phyloP scores from a whole-genome alignment of 2,329 filamentous ascomycete genomes.

The Hypoxylon sp. region DNA sequence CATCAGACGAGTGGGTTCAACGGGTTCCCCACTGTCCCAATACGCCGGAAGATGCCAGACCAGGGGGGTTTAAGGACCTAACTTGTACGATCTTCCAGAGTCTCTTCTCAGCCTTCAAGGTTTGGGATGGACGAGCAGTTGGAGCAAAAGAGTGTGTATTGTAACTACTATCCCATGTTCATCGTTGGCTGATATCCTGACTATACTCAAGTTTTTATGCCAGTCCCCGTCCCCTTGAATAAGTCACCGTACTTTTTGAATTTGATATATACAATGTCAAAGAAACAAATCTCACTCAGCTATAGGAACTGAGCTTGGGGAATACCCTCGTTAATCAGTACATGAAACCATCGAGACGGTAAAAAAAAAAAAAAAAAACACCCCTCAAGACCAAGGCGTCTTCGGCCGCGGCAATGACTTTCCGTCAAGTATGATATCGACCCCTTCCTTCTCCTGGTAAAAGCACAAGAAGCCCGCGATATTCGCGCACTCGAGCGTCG shows the following conservation, averaged over 20 bases:
- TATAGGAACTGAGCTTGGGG: background rate
- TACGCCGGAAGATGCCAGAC: constrained; percentile 5
- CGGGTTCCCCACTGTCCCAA: constrained; percentile 20
- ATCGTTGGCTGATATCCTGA: background rate
- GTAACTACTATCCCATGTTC: background rate
- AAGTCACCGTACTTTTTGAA: background rate
- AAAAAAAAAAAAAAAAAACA: too few relatives aligned
- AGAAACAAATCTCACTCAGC: background rate
- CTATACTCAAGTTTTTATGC: background rate
- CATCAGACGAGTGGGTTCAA: constrained; percentile 25
- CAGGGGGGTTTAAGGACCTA: background rate
- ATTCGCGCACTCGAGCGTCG: constrained; percentile 68
- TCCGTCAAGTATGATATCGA: constrained; percentile 73
- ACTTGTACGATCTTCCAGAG: background rate
- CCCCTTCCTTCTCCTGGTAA: constrained; percentile 73
- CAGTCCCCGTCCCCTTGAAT: background rate
- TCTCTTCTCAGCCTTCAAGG: background rate
- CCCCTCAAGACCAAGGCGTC: constrained; percentile 45
- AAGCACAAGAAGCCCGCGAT: constrained; percentile 73
- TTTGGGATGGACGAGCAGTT: background rate
- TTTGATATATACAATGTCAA: background rate
- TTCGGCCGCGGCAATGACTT: constrained; percentile 54
- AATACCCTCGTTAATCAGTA: background rate
- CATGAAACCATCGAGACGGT: background rate
- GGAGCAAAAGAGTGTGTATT: background rate